Conservation (phyloP, 768 basidiomycete species). For the Rhizopogon roseolus region DNA sequence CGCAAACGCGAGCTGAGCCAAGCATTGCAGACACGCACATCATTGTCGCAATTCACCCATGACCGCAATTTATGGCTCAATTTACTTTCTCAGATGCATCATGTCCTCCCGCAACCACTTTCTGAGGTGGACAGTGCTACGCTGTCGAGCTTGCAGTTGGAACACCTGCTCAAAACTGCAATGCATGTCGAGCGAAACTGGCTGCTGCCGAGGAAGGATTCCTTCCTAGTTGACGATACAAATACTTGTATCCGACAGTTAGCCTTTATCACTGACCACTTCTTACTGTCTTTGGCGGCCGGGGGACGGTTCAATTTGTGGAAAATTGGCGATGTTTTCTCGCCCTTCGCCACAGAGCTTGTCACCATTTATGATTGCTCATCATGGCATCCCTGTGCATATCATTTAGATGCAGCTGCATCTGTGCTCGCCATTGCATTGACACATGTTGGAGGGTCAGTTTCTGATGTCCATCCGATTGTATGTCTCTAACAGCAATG, state of each 20-base stretch:
- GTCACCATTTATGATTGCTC: neutral
- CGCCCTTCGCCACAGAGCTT: neutral
- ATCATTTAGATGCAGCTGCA: neutral
- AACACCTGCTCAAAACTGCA: slow-evolving; percentile 10
- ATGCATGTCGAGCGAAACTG: slow-evolving; percentile 12
- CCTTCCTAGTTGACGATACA: neutral
- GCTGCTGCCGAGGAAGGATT: slow-evolving; percentile 7
- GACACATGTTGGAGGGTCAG: slow-evolving; percentile 9
- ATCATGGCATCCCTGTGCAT: neutral
- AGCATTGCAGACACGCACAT: slow-evolving; percentile 19
- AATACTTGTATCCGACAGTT: neutral
- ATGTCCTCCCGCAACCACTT: slow-evolving; percentile 12
- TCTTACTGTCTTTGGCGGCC: slow-evolving; percentile 16
- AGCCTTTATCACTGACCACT: slow-evolving; percentile 14
- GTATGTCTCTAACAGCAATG: neutral
- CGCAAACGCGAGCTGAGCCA: neutral
- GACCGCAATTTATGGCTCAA: slow-evolving; percentile 13
- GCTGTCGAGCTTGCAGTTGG: slow-evolving; percentile 9
- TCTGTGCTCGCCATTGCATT: slow-evolving; percentile 15
- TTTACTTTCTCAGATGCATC: slow-evolving; percentile 9
- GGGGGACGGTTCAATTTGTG: slow-evolving; percentile 17
- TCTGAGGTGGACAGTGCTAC: slow-evolving; percentile 8
- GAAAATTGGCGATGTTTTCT: slow-evolving; percentile 3
- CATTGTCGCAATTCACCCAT: slow-evolving; percentile 12
- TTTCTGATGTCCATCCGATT: neutral